These are phyloP conservation scores for Microsporum canis DNA, from an alignment of 2,329 filamentous ascomycete genomes.

Conservation along the genomic window DNA sequence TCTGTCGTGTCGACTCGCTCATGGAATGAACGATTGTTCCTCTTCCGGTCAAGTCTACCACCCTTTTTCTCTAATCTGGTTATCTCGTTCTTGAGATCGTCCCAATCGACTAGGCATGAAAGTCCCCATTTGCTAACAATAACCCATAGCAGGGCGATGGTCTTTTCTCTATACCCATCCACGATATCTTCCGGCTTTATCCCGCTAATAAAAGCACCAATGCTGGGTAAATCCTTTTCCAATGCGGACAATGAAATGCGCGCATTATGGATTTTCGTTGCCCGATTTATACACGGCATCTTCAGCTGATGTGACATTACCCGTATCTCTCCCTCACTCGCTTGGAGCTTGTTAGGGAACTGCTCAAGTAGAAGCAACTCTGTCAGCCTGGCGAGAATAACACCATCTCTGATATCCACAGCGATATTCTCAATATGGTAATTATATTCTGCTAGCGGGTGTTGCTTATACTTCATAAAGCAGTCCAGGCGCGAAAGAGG, in stretches of 20 bases:
- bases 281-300: constrained; percentile 44
- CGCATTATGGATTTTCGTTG: constrained; percentile 50
- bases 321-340: constrained; percentile 27
- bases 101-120: constrained; percentile 43
- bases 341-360: constrained; percentile 22
- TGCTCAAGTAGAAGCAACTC: constrained; percentile 44
- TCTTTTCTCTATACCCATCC: constrained; percentile 54
- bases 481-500: constrained; percentile 47
- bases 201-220: constrained; percentile 31
- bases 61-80: background rate
- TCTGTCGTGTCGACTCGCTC: constrained; percentile 20
- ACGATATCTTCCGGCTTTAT: constrained; percentile 49
- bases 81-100: constrained; percentile 43
- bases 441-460: constrained; percentile 47
- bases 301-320: constrained; percentile 48
- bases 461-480: constrained; percentile 43
- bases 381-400: constrained; percentile 48
- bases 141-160: constrained; percentile 49
- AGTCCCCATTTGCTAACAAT: constrained; percentile 49
- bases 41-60: constrained; percentile 9
- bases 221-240: constrained; percentile 28
- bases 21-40: constrained; percentile 14
- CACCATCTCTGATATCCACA: constrained; percentile 50
- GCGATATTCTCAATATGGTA: constrained; percentile 51
- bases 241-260: constrained; percentile 47